Evolutionary conservation across 345 rosid species (phyloP), one percentile per base, ranked within the genome.

Genomic region (Geranium rotundifolium): DNA sequence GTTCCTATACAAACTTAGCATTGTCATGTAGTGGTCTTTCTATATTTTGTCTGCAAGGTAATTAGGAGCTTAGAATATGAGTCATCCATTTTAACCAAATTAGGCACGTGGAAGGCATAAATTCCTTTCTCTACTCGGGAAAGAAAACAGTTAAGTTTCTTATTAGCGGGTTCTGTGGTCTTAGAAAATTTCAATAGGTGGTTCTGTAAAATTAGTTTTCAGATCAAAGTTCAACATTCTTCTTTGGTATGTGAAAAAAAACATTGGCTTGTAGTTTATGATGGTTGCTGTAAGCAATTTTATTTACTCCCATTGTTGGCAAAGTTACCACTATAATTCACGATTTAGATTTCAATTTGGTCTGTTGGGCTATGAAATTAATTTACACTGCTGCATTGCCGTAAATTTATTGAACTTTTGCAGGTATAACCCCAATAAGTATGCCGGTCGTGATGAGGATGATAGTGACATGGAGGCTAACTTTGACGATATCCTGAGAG

Each of bases 381-480:
- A 46, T 46, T 46, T 46, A 46, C 12, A 9, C 14, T 7, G 15
- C 52, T 9, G 3, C 15, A 7, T 9, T 12, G 13, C 15, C 14
- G 10, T 34, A 5, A 34, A 34, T 4, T 34, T 34, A 5, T 34
- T 46, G 52, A 46, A 12, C 14, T 46, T 46, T 46, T 46, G 16
- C 61, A 58, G 61, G 61, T 58, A 58, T 58, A 58, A 58, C 61
- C 61, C 69, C 3, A 23, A 67, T 5, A 71, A 76, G 62, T 75
- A 8, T 67, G 65, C 75, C 8, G 52, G 15, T 18, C 63, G 41
- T 54, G 77, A 69, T 59, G 80, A 76, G 29, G 62, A 81, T 72
- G 80, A 69, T 56, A 60, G 79, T 59, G 73, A 79, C 80, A 89
- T 87, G 96, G 96, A 87, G 77, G 88, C 91, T 39, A 76, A 75